These are phyloP conservation scores for Platanthera zijinensis DNA, from an alignment of 106 monocot species.

Conservation along the genomic window DNA sequence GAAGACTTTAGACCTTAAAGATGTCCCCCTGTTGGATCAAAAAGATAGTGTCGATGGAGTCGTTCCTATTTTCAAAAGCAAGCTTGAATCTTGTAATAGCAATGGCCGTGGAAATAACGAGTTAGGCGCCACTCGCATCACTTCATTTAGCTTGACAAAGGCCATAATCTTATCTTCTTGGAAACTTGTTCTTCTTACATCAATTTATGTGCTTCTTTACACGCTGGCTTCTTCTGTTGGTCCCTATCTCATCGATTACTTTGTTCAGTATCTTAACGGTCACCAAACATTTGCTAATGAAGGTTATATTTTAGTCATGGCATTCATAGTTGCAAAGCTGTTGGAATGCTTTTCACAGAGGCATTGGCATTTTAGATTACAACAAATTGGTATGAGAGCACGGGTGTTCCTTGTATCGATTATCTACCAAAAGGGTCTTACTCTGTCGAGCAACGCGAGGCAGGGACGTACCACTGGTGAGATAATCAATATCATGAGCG, in stretches of 20 bases:
- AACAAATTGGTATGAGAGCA: conserved; percentile 43
- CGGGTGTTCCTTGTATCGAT: conserved; percentile 59
- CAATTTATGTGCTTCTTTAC: conserved; percentile 40
- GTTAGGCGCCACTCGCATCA: conserved; percentile 10
- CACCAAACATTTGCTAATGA: conserved; percentile 28
- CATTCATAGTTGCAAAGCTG: conserved; percentile 68
- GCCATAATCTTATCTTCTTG: conserved; percentile 42
- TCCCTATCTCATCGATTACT: conserved; percentile 73
- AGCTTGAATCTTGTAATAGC: conserved; percentile 33
- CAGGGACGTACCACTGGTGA: conserved; percentile 74
- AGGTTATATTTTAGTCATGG: conserved; percentile 51
- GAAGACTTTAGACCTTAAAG: conserved; percentile 62
- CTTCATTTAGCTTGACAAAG: conserved; percentile 43
- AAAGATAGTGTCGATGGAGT: conserved; percentile 48
- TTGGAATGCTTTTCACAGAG: conserved; percentile 67
- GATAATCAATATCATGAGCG: conserved; percentile 81
- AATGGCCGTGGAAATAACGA: not conserved
- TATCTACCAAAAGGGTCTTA: conserved; percentile 77
- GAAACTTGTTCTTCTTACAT: conserved; percentile 45
- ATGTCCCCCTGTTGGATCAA: conserved; percentile 50
- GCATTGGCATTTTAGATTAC: conserved; percentile 75
- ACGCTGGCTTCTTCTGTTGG: conserved; percentile 60
- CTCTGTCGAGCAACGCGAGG: conserved; percentile 56
- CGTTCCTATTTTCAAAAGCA: conserved; percentile 43
- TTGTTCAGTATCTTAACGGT: conserved; percentile 79